Percentiles rank a stretch among this genome's conserved stretches.
Evolutionary conservation across 2,329 filamentous ascomycete species (phyloP).

Genomic region (Claviceps citrina): DNA sequence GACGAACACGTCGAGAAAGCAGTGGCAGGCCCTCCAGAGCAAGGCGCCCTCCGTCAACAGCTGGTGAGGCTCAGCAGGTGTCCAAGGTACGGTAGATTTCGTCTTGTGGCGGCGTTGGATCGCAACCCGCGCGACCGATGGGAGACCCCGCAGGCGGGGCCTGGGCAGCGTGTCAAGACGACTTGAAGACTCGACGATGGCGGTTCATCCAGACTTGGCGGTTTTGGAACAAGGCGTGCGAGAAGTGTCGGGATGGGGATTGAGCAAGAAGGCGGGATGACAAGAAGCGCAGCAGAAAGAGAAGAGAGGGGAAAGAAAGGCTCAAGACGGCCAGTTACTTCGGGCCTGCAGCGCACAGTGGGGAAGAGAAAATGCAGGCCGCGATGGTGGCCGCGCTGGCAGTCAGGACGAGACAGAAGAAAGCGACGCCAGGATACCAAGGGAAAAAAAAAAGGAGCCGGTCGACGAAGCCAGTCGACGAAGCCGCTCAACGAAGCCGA

Average conservation of each 20-base stretch:
- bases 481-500: not conserved
- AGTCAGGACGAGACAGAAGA: not conserved
- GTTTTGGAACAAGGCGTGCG: not conserved
- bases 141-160: constrained; percentile 7
- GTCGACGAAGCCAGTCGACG: too few species aligned
- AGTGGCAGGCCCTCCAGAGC: not conserved
- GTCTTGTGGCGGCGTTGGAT: not conserved
- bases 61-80: not conserved
- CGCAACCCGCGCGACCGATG: constrained; percentile 2
- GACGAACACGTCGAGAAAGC: not conserved
- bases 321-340: not conserved
- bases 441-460: too few species aligned
- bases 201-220: not conserved
- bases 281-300: not conserved
- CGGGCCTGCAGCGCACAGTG: constrained; percentile 1
- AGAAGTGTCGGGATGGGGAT: not conserved
- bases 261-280: not conserved
- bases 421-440: not conserved
- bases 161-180: constrained; percentile 1
- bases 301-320: not conserved
- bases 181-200: not conserved
- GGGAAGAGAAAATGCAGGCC: not conserved
- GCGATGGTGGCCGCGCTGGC: not conserved
- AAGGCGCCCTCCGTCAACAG: not conserved
- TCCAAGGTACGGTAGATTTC: not conserved